A percentile compares a stretch with the other conserved stretches of the same genome.
These are phyloP conservation scores for Xylaria polymorpha DNA, from an alignment of 2,329 filamentous ascomycete genomes.

Conservation along the genomic window DNA sequence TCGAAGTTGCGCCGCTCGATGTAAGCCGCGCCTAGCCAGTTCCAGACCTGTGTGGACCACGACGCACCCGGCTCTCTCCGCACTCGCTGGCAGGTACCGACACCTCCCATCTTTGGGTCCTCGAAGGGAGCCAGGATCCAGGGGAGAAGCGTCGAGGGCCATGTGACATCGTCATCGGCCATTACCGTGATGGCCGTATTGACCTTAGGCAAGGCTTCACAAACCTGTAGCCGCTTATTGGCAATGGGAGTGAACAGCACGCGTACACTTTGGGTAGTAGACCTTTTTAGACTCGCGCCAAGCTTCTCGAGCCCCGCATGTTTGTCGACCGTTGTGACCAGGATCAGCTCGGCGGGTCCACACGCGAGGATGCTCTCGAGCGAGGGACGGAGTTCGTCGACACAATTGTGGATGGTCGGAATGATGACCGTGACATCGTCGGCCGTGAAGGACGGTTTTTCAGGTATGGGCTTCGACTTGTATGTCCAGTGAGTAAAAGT, in stretches of 20 bases:
- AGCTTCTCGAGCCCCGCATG: constrained; percentile 74
- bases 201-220: constrained; percentile 87
- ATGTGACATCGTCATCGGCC: constrained; percentile 95
- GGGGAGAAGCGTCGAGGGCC: constrained; percentile 84
- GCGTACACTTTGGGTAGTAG: constrained; percentile 69
- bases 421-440: constrained; percentile 94
- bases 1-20: constrained; percentile 96
- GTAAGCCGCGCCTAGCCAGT: constrained; percentile 91
- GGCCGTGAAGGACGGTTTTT: constrained; percentile 80
- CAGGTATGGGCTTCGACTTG: constrained; percentile 83
- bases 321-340: constrained; percentile 89
- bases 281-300: constrained; percentile 64
- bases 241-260: constrained; percentile 84
- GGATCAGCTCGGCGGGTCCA: constrained; percentile 76
- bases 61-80: constrained; percentile 73
- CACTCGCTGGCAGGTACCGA: constrained; percentile 90
- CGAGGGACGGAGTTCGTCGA: constrained; percentile 84
- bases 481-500: constrained; percentile 87
- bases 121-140: constrained; percentile 97
- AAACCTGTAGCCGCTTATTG: constrained; percentile 96
- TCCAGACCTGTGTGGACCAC: constrained; percentile 75
- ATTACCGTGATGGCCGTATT: constrained; percentile 87
- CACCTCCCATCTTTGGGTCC: constrained; percentile 83
- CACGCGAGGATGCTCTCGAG: constrained; percentile 80
- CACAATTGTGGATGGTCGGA: constrained; percentile 88